Percentiles rank a stretch among this genome's conserved stretches.
Conservation (phyloP, 1,284 basidiomycete genomes). For the Cystobasidium slooffiae region DNA sequence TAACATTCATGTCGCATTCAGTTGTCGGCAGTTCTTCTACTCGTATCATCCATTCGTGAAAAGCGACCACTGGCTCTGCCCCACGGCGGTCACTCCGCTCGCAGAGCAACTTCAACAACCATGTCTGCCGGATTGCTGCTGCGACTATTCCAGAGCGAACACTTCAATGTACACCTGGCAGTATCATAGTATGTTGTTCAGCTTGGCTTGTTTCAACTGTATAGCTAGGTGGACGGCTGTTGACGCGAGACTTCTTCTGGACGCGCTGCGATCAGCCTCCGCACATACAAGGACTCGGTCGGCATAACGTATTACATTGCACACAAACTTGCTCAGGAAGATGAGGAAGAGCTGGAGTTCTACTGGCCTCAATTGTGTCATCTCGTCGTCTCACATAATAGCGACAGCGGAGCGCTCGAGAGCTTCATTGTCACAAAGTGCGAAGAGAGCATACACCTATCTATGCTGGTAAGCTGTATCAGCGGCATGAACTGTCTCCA, state of each 20-base stretch:
- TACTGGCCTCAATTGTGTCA: constrained; percentile 98
- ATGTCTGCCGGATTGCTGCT: constrained; percentile 47
- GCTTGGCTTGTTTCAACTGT: neutral
- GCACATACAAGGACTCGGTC: constrained; percentile 85
- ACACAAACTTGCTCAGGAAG: constrained; percentile 74
- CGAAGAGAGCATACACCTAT: constrained; percentile 87
- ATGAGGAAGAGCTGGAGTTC: constrained; percentile 80
- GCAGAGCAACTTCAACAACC: neutral
- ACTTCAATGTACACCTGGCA: constrained; percentile 55
- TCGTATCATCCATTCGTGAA: too few relatives aligned
- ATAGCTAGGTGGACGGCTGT: neutral
- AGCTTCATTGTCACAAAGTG: constrained; percentile 85
- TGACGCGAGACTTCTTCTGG: constrained; percentile 1
- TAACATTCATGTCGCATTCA: too few relatives aligned
- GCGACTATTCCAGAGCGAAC: constrained; percentile 52
- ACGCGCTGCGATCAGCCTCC: constrained; percentile 61
- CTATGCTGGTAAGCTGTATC: constrained; percentile 75
- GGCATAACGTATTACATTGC: constrained; percentile 96
- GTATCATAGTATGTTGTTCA: constrained; percentile 52
- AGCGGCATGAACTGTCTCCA: neutral
- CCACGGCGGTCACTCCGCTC: too few relatives aligned
- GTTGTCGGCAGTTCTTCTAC: too few relatives aligned
- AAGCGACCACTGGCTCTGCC: too few relatives aligned
- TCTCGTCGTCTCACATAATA: constrained; percentile 85
- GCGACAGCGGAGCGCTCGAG: constrained; percentile 85